These are phyloP conservation scores for Taiwanofungus camphoratus DNA, from an alignment of 1,284 basidiomycete genomes.

Conservation along the genomic window DNA sequence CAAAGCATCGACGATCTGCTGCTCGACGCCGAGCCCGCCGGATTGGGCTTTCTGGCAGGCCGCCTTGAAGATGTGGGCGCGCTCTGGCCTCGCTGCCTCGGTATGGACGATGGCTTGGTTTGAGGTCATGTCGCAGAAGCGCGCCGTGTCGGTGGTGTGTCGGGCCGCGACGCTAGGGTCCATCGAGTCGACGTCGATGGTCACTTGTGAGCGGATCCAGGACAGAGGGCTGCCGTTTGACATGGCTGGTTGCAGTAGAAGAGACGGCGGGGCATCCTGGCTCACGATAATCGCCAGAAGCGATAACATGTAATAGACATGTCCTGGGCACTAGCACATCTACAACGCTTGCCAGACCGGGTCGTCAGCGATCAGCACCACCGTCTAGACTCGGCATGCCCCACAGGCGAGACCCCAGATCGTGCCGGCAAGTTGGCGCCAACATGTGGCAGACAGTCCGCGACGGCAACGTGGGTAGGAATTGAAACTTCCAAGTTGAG, in stretches of 20 bases:
- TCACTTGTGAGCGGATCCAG: conserved; percentile 31
- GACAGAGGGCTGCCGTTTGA: conserved; percentile 26
- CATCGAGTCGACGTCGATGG: conserved; percentile 48
- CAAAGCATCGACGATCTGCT: conserved; percentile 32
- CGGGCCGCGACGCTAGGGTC: conserved; percentile 36
- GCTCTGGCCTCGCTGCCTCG: conserved; percentile 32
- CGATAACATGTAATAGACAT: too few relatives aligned
- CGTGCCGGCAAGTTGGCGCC: too few relatives aligned
- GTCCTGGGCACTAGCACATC: too few relatives aligned
- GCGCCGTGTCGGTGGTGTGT: conserved; percentile 25
- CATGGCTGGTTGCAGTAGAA: conserved; percentile 6
- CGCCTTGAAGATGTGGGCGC: conserved; percentile 27
- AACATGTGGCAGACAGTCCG: too few relatives aligned
- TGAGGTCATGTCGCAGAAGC: conserved; percentile 47
- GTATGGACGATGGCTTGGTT: conserved; percentile 42
- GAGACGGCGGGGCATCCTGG: too few relatives aligned
- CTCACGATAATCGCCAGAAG: too few relatives aligned
- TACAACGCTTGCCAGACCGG: too few relatives aligned
- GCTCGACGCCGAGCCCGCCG: conserved; percentile 22
- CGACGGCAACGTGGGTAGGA: too few relatives aligned
- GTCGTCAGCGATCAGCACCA: too few relatives aligned
- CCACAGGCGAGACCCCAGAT: too few relatives aligned
- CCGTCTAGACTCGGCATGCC: too few relatives aligned
- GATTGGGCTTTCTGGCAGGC: conserved; percentile 31
- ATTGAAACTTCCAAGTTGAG: too few relatives aligned